Evolutionary conservation across 1,139 yeast species (phyloP).

Genomic region (Blastobotrys indianensis): DNA sequence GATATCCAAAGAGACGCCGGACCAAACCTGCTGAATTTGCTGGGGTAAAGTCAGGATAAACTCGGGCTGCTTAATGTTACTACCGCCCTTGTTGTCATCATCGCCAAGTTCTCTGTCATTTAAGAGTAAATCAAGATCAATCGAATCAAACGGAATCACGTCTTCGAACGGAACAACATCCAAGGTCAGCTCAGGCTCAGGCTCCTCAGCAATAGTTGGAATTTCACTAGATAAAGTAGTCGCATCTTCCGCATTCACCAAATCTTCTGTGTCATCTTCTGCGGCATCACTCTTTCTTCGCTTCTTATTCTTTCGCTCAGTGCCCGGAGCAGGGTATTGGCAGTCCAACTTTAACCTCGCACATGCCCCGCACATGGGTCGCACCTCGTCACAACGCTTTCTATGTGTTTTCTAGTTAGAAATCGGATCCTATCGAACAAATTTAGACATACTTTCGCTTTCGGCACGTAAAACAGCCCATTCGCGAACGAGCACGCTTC

Average conservation of each 20-base stretch:
- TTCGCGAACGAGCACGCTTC: slow-evolving; percentile 29
- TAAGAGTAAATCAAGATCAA: too few relatives aligned
- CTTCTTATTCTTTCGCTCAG: slow-evolving; percentile 39
- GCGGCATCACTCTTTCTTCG: slow-evolving; percentile 15
- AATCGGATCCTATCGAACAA: background rate
- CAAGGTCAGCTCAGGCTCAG: too few relatives aligned
- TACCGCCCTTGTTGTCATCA: too few relatives aligned
- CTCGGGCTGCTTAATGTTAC: too few relatives aligned
- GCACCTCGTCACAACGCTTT: slow-evolving; percentile 64
- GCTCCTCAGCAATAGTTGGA: too few relatives aligned
- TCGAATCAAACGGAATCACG: too few relatives aligned
- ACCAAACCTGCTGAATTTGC: slow-evolving; percentile 15
- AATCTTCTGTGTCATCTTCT: too few relatives aligned
- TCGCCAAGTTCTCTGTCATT: too few relatives aligned
- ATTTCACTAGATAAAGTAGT: too few relatives aligned
- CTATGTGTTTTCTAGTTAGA: slow-evolving; percentile 6
- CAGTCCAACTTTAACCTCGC: slow-evolving; percentile 49
- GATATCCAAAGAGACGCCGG: slow-evolving; percentile 34
- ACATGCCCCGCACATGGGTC: slow-evolving; percentile 60
- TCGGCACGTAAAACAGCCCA: slow-evolving; percentile 69
- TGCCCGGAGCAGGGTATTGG: slow-evolving; percentile 48
- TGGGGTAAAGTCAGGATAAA: too few relatives aligned
- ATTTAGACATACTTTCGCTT: slow-evolving; percentile 46
- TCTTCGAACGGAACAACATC: too few relatives aligned
- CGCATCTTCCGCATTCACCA: too few relatives aligned